phyloP scores from a whole-genome alignment of 306 rosid genomes.

The Benincasa hispida region DNA sequence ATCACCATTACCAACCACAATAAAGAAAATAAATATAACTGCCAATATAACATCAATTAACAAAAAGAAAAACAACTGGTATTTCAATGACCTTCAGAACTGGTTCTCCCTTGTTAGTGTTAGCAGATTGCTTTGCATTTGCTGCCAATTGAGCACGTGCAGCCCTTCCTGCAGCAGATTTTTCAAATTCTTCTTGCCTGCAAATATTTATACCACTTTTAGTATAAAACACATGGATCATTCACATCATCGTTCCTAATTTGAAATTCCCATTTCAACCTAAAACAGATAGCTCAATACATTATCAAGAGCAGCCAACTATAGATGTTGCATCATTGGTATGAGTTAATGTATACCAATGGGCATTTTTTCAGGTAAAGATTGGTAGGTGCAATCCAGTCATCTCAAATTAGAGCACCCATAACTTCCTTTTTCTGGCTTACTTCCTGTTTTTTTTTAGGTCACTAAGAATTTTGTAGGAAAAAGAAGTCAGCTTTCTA shows the following conservation, averaged over 20 bases:
- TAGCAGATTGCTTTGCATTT: slow-evolving; percentile 67
- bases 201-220: slow-evolving; percentile 9
- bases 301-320: background rate
- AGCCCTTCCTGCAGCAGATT: slow-evolving; percentile 82
- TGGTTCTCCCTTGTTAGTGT: slow-evolving; percentile 50
- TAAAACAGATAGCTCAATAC: background rate
- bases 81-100: slow-evolving; percentile 39
- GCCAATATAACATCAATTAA: background rate
- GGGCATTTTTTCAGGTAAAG: background rate
- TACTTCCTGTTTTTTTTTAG: background rate
- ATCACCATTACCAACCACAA: background rate
- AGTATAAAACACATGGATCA: background rate
- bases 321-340: background rate
- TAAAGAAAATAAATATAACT: background rate
- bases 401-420: background rate
- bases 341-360: background rate
- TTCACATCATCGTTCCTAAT: background rate
- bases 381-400: background rate
- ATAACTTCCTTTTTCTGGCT: background rate
- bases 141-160: slow-evolving; percentile 62
- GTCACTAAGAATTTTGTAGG: background rate
- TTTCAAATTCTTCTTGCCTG: slow-evolving; percentile 79
- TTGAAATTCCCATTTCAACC: background rate
- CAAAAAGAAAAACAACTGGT: background rate
- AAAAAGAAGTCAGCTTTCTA: background rate